Evolutionary conservation across 257 asterid species (phyloP), one percentile per base, ranked within the genome.

Genomic region (Sherardia arvensis): DNA sequence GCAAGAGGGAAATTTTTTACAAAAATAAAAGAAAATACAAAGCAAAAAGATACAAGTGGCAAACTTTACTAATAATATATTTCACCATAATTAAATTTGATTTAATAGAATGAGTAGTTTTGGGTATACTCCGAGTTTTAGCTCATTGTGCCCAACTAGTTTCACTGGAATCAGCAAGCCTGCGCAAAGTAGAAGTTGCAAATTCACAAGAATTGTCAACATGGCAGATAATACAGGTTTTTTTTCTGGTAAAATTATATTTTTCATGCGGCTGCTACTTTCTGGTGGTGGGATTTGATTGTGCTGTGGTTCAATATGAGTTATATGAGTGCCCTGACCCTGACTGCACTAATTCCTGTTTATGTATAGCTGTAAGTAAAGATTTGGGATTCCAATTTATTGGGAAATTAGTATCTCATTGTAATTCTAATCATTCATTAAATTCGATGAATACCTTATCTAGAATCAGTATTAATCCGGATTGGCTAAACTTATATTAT

Each of bases 191-290:
- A 55, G 66, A 61, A 53, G 45, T 70, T 56, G 70, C 77, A 78
- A 64, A 62, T 56, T 69, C 70, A 30, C 56, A 55, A 71, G 32
- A 66, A 49, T 61, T 34, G 59, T 66, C 72, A 49, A 36, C 61
- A 65, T 73, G 76, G 70, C 82, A 26, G 70, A 69, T 43, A 81
- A 62, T 48, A 69, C 78, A 69, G 82, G 87, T 81, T 5, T 33
- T 36, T 55, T 55, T 23, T 64, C 21, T 40, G 3, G 27, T 11
- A 32, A 3, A 49, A 0, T 62, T 25, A 36, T 38, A 23, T 5
- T 40, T 14, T 38, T 0, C 8, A 47, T 25, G 0, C 28, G 26
- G 11, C 25, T 28, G 22, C 25, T 28, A 14, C 29, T 10, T 12
- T 48, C 30, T 20, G 20, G 57, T 7, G n/a, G 30, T 63, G 34